phyloP scores from a whole-genome alignment of 108 stramenopile species.

The Schizochytrium sp. region DNA sequence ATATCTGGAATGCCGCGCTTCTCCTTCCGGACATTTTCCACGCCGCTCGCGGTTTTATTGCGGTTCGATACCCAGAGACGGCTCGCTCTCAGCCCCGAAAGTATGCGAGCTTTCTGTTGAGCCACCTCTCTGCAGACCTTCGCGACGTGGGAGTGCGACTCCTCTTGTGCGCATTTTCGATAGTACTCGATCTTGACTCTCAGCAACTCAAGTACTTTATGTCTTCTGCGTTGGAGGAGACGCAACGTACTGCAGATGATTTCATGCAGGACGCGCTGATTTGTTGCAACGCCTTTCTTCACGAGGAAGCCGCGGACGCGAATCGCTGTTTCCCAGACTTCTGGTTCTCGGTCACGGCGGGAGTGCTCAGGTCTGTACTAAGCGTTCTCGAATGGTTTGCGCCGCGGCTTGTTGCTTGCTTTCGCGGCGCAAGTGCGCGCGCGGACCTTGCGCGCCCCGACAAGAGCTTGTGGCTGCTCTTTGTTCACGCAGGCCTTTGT shows the following conservation, averaged over 20 bases:
- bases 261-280: neutral
- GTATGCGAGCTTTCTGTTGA: neutral
- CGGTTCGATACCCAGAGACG: neutral
- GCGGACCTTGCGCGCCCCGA: neutral
- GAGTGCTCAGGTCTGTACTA: neutral
- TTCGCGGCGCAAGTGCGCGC: neutral
- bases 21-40: constrained; percentile 1
- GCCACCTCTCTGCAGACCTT: neutral
- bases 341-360: neutral
- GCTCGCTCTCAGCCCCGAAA: neutral
- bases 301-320: neutral
- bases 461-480: neutral
- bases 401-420: neutral
- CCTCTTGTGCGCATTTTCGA: neutral
- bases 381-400: neutral
- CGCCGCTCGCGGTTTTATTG: neutral
- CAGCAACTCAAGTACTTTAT: neutral
- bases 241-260: neutral
- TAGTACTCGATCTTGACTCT: neutral
- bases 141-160: neutral
- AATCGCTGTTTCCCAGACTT: neutral
- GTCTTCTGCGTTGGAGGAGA: neutral
- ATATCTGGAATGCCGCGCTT: neutral
- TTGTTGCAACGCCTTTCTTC: neutral
- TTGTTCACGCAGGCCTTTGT: neutral